Conservation (phyloP, 495 filamentous ascomycete species). For the Lasiosphaeriaceae sp. region DNA sequence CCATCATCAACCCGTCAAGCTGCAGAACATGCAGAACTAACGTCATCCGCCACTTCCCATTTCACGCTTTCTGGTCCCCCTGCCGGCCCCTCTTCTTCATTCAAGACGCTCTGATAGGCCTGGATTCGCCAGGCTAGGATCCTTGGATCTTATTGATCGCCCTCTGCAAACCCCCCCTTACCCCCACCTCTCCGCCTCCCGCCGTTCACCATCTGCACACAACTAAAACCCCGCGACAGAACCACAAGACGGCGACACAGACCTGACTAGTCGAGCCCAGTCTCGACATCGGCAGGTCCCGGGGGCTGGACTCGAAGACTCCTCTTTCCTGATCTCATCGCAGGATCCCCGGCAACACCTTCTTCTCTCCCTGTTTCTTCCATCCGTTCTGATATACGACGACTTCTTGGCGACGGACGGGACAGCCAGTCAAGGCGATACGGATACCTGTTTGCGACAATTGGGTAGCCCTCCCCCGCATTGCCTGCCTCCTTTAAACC, state of each 20-base stretch:
- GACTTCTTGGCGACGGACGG: background rate
- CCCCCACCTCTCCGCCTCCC: background rate
- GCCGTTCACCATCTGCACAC: background rate
- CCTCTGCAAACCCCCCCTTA: too few species aligned
- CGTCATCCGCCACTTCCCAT: slow-evolving; percentile 9
- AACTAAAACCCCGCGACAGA: background rate
- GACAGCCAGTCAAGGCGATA: background rate
- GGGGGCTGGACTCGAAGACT: background rate
- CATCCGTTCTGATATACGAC: background rate
- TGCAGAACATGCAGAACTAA: slow-evolving; percentile 4
- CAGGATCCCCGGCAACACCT: background rate
- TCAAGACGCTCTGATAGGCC: too few species aligned
- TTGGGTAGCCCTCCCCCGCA: background rate
- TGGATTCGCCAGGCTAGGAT: background rate
- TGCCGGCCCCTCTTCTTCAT: too few species aligned
- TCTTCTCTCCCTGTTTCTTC: background rate
- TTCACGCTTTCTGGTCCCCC: background rate
- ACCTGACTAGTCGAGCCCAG: background rate
- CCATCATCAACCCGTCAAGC: background rate
- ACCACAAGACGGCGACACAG: background rate
- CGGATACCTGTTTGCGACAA: background rate
- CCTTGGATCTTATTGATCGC: background rate
- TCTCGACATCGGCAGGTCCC: slow-evolving; percentile 1
- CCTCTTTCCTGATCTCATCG: slow-evolving; percentile 2
- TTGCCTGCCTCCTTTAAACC: background rate